Percentiles rank a stretch among this genome's conserved stretches.
Evolutionary conservation across 345 rosid genomes (phyloP).

Genomic region (Jatropha curcas): DNA sequence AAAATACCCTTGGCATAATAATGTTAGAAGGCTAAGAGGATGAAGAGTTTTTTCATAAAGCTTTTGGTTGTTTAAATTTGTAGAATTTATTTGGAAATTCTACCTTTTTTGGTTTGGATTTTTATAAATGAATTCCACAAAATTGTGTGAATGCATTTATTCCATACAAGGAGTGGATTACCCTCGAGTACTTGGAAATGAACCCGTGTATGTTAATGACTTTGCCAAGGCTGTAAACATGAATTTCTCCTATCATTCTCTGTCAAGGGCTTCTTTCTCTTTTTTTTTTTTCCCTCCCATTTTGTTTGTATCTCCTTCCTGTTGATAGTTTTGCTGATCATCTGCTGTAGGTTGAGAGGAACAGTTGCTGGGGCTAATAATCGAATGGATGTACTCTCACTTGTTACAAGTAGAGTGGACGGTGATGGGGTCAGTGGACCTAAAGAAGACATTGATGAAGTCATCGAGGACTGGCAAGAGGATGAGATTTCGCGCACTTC

Average conservation of each 20-base stretch:
- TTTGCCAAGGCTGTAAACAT: not conserved
- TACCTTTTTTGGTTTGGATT: too few relatives aligned
- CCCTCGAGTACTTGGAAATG: not conserved
- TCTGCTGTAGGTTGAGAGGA: constrained; percentile 64
- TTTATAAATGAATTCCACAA: too few relatives aligned
- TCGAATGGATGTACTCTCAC: constrained; percentile 86
- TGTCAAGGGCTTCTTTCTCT: not conserved
- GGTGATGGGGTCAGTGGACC: constrained; percentile 50
- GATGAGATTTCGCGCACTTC: constrained; percentile 73
- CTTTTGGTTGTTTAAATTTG: too few relatives aligned
- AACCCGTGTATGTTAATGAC: not conserved
- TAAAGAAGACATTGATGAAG: constrained; percentile 72
- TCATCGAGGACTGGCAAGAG: constrained; percentile 73
- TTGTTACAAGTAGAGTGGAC: constrained; percentile 78
- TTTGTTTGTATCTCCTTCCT: not conserved
- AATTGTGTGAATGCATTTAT: too few relatives aligned
- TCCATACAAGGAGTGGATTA: too few relatives aligned
- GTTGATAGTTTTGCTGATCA: not conserved
- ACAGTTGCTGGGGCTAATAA: constrained; percentile 81
- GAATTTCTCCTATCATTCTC: not conserved
- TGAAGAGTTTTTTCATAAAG: too few relatives aligned
- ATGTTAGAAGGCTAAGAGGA: too few relatives aligned
- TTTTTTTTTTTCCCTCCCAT: too few relatives aligned
- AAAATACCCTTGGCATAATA: too few relatives aligned
- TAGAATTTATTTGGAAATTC: too few relatives aligned